Percentiles rank a stretch among this genome's conserved stretches.
Evolutionary conservation across 495 filamentous ascomycete species (phyloP).

Genomic region (Penicillium waksmanii): DNA sequence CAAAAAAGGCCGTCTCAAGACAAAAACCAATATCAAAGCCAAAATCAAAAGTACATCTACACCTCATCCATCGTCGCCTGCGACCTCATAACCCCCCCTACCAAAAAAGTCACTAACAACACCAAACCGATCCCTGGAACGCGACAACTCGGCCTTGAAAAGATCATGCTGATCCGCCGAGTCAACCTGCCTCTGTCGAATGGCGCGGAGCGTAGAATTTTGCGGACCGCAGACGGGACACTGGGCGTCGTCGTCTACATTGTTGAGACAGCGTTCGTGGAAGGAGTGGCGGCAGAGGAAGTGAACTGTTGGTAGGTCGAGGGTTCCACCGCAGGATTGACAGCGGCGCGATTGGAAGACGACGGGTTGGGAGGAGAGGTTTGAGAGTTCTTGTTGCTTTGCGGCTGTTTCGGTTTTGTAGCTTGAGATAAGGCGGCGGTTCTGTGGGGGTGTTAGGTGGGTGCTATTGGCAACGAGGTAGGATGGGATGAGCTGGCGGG

Average conservation of each 20-base stretch:
- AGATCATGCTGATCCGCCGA: conserved; percentile 86
- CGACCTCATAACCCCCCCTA: conserved; percentile 80
- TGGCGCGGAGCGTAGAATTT: conserved; percentile 84
- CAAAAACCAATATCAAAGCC: neutral
- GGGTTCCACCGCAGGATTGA: conserved; percentile 69
- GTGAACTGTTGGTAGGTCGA: conserved; percentile 89
- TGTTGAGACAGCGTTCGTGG: conserved; percentile 82
- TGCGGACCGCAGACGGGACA: conserved; percentile 82
- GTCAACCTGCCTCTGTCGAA: conserved; percentile 85
- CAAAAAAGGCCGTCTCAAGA: neutral
- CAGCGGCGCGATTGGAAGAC: conserved; percentile 92
- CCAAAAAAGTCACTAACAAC: conserved; percentile 95
- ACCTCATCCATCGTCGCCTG: conserved; percentile 43
- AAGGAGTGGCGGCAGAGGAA: conserved; percentile 97
- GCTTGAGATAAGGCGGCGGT: conserved; percentile 78
- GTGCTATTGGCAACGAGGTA: neutral
- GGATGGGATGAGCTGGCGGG: too few relatives aligned
- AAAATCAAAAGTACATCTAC: neutral
- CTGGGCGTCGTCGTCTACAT: conserved; percentile 68
- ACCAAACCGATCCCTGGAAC: conserved; percentile 82
- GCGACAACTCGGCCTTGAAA: conserved; percentile 78
- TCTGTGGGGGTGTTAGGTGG: conserved; percentile 48
- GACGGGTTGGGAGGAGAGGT: conserved; percentile 74
- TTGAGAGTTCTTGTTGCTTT: conserved; percentile 75
- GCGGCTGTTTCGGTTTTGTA: conserved; percentile 84